Percentiles rank a stretch among this genome's conserved stretches.
phyloP scores from a whole-genome alignment of 805 yeast genomes.

The Soucietia sequanensis region DNA sequence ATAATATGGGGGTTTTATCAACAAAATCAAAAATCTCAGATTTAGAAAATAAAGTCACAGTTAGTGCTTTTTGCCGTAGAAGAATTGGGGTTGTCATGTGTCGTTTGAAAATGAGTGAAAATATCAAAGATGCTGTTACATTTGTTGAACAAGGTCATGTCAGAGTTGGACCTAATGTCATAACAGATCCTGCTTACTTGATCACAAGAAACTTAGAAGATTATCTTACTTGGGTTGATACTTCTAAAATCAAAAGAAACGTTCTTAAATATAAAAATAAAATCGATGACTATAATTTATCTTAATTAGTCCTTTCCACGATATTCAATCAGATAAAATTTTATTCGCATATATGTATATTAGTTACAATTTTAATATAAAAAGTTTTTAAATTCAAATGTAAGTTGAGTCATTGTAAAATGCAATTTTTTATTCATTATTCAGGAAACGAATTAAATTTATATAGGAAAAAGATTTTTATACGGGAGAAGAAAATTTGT shows the following conservation, averaged over 20 bases:
- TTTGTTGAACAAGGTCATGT: constrained; percentile 97
- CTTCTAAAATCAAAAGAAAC: constrained; percentile 87
- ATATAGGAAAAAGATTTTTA: no score
- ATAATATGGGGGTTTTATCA: constrained; percentile 82
- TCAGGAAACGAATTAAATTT: no score
- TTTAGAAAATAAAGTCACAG: constrained; percentile 87
- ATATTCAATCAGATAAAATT: no score
- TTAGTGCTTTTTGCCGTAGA: constrained; percentile 88
- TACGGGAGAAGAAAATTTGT: no score
- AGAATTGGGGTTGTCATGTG: constrained; percentile 95
- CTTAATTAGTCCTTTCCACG: no score
- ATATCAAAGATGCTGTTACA: constrained; percentile 82
- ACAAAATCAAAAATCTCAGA: constrained; percentile 90
- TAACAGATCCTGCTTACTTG: constrained; percentile 93
- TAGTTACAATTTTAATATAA: no score
- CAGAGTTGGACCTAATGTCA: constrained; percentile 92
- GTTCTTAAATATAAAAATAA: constrained; percentile 82
- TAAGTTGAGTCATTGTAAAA: no score
- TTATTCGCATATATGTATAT: no score
- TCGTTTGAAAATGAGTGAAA: constrained; percentile 90
- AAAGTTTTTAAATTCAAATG: no score
- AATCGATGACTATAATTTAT: constrained; percentile 58
- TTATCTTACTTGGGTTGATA: constrained; percentile 96
- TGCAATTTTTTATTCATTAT: no score
- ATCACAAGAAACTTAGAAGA: constrained; percentile 95